Percentiles rank a stretch among this genome's conserved stretches.
These are phyloP conservation scores for Craterostigma plantagineum DNA, from an alignment of 257 asterid genomes.

Conservation along the genomic window DNA sequence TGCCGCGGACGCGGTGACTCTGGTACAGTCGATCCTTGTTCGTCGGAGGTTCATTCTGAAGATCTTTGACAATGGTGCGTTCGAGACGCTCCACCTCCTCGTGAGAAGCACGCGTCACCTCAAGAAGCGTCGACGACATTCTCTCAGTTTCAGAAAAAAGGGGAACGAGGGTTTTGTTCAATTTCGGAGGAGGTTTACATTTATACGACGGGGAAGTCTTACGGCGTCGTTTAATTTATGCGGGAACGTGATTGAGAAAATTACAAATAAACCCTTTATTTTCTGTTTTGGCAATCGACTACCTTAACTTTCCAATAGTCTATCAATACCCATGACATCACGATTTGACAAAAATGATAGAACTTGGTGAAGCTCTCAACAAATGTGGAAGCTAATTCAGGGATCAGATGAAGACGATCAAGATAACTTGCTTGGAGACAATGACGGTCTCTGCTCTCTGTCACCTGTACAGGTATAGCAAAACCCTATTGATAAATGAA, in stretches of 20 bases:
- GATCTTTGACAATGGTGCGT: conserved; percentile 82
- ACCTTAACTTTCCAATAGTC: too few relatives aligned
- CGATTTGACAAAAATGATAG: too few relatives aligned
- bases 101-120: conserved; percentile 62
- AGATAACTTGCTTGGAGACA: conserved; percentile 45
- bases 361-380: not conserved
- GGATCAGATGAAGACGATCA: conserved; percentile 53
- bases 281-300: too few relatives aligned
- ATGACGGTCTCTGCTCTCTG: conserved; percentile 59
- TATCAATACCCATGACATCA: too few relatives aligned
- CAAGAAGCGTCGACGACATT: conserved; percentile 65
- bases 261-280: too few relatives aligned
- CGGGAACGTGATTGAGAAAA: too few relatives aligned
- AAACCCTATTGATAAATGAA: not conserved
- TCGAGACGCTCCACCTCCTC: conserved; percentile 94
- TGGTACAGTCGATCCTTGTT: conserved; percentile 76
- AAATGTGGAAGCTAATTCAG: conserved; percentile 46
- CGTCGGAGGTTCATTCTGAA: conserved; percentile 62
- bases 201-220: too few relatives aligned
- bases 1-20: conserved; percentile 83
- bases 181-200: too few relatives aligned
- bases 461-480: conserved; percentile 55
- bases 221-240: too few relatives aligned
- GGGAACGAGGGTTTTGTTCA: too few relatives aligned
- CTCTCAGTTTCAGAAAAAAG: too few relatives aligned